Evolutionary conservation across 1,284 basidiomycete genomes (phyloP), one percentile per base, ranked within the genome.

Genomic region (Trichosporon inkin): DNA sequence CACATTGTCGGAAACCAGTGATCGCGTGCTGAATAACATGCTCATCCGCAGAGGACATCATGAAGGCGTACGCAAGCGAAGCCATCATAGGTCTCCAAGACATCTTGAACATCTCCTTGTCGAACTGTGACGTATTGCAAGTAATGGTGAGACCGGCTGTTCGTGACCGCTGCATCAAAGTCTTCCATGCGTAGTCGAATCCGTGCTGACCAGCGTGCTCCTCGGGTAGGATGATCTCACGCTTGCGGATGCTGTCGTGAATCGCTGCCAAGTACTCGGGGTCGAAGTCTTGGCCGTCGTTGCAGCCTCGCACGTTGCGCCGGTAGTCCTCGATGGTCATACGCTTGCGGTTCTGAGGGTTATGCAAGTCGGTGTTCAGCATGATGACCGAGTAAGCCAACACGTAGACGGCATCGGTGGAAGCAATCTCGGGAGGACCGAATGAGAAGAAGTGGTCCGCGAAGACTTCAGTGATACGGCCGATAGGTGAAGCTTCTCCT

Each of bases 181-280:
- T 92, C 76, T 98, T 98, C 96, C 96, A 99, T 6, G 95, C 92
- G 73, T 96, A 98, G 70, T 99, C 96, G 74, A 99, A 99, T 1
- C 96, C 96, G 38, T 96, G 84, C 75, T 94, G 92, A 1, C 96
- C 96, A 5, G 87, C 89, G 72, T 99, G 96, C 73, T 99, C 96
- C 78, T 99, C 94, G 0, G 96, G 95, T 86, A 99, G 90, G 54
- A 99, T 85, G 63, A 99, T 98, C 80, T 99, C 96, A 51, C 87
- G 83, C 77, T 90, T 94, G 52, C 90, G 86, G 70, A 99, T 95
- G 4, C 89, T 92, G 66, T 98, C 93, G 70, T 95, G 99, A 61
- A 98, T 91, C 38, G 83, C 83, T 79, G 87, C 86, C 68, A 98
- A 80, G 74, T 90, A 96, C 63, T 92, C 91, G 0, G 85, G 77